Percentiles rank a stretch among this genome's conserved stretches.
These are phyloP conservation scores for Phialemoniopsis sp. DNA, from an alignment of 2,329 filamentous ascomycete genomes.

Conservation along the genomic window DNA sequence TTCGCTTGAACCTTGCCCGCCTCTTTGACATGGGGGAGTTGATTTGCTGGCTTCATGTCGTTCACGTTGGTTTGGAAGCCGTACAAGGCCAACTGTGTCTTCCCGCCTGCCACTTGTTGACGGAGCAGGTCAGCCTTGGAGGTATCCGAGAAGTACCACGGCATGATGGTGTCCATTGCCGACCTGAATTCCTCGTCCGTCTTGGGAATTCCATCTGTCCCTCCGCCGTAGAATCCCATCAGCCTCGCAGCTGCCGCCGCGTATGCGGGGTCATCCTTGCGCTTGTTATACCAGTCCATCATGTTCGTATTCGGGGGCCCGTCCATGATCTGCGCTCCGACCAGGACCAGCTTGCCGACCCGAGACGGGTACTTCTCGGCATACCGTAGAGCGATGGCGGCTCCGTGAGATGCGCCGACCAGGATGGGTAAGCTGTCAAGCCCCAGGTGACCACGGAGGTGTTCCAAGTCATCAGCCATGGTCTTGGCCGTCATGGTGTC, in stretches of 20 bases:
- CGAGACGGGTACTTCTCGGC: slow-evolving; percentile 1
- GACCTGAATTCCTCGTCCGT: neutral
- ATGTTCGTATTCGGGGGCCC: neutral
- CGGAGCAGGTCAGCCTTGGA: neutral
- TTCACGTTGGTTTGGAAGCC: too few relatives aligned
- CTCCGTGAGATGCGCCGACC: neutral
- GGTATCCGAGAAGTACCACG: slow-evolving; percentile 3
- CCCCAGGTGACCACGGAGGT: slow-evolving; percentile 1
- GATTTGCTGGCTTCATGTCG: neutral
- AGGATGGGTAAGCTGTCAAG: neutral
- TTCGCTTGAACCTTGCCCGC: neutral
- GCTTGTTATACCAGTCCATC: neutral
- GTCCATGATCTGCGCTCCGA: slow-evolving; percentile 1
- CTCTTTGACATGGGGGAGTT: neutral
- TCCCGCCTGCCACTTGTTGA: neutral
- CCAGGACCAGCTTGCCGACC: neutral
- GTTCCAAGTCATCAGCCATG: slow-evolving; percentile 2
- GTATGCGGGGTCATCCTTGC: slow-evolving; percentile 2
- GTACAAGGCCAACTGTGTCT: neutral
- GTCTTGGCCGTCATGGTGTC: neutral
- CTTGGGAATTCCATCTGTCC: neutral
- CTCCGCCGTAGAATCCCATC: neutral
- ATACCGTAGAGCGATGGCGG: slow-evolving; percentile 1
- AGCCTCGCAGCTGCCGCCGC: neutral
- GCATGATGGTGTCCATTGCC: slow-evolving; percentile 1